Evolutionary conservation across 768 basidiomycete species (phyloP).

Genomic region (Naganishia antarctica): DNA sequence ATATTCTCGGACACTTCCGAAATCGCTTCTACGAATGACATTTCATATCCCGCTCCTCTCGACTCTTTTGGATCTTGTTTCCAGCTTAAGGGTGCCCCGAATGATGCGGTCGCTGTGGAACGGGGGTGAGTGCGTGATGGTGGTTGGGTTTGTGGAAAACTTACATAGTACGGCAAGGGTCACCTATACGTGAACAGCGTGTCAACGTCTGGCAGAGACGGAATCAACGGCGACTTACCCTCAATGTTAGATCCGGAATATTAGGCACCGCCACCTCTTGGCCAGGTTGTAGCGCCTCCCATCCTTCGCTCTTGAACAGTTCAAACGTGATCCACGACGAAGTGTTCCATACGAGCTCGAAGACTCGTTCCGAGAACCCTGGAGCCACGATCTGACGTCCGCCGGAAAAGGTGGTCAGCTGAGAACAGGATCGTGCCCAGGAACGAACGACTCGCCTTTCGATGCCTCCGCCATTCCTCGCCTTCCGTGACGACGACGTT

Average conservation of each 20-base stretch:
- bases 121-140: background rate
- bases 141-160: background rate
- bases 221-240: background rate
- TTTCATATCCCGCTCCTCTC: slow-evolving; percentile 4
- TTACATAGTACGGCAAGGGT: slow-evolving; percentile 24
- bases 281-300: slow-evolving; percentile 11
- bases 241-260: slow-evolving; percentile 10
- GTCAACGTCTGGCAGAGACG: background rate
- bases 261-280: background rate
- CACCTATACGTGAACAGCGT: slow-evolving; percentile 1
- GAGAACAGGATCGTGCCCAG: background rate
- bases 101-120: slow-evolving; percentile 26
- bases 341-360: slow-evolving; percentile 29
- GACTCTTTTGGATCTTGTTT: background rate
- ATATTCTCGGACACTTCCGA: slow-evolving; percentile 29
- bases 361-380: slow-evolving; percentile 28
- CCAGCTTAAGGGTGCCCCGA: slow-evolving; percentile 24
- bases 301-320: slow-evolving; percentile 21
- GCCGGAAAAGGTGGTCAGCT: background rate
- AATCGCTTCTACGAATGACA: slow-evolving; percentile 30
- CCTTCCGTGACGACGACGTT: slow-evolving; percentile 29
- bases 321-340: slow-evolving; percentile 15
- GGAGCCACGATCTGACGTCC: slow-evolving; percentile 26
- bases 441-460: slow-evolving; percentile 20
- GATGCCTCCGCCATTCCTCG: slow-evolving; percentile 29